Evolutionary conservation across 495 filamentous ascomycete species (phyloP).

Genomic region (Bacidia rubella): DNA sequence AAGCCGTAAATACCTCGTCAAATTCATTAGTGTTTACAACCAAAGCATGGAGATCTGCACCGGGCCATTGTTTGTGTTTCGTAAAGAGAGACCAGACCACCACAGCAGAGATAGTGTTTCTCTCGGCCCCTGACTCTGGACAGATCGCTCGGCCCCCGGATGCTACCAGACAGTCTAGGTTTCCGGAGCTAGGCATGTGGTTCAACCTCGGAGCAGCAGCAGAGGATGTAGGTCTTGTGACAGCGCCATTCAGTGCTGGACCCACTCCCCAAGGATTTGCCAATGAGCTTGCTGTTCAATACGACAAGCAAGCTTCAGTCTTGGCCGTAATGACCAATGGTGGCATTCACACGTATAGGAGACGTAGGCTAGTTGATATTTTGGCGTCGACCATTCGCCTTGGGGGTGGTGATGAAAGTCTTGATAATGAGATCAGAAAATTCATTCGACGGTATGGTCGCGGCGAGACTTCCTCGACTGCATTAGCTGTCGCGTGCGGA

Average conservation of each 20-base stretch:
- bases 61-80: conserved; percentile 83
- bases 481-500: conserved; percentile 90
- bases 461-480: conserved; percentile 73
- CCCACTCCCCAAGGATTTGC: conserved; percentile 69
- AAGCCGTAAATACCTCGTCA: conserved; percentile 20
- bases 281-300: conserved; percentile 90
- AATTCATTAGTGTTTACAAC: conserved; percentile 26
- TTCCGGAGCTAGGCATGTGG: conserved; percentile 61
- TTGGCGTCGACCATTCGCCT: conserved; percentile 68
- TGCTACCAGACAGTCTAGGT: conserved; percentile 33
- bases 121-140: conserved; percentile 77
- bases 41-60: conserved; percentile 56
- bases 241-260: conserved; percentile 52
- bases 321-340: conserved; percentile 83
- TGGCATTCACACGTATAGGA: conserved; percentile 71
- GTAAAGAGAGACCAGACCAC: conserved; percentile 39
- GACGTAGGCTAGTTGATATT: conserved; percentile 78
- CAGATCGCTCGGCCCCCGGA: conserved; percentile 50
- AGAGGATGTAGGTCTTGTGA: conserved; percentile 65
- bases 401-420: conserved; percentile 61
- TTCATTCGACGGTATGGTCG: conserved; percentile 76
- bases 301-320: conserved; percentile 65
- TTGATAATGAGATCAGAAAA: conserved; percentile 64
- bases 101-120: conserved; percentile 55
- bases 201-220: conserved; percentile 54